phyloP scores from a whole-genome alignment of 75 land plant genomes.

The Ceratopteris richardii region DNA sequence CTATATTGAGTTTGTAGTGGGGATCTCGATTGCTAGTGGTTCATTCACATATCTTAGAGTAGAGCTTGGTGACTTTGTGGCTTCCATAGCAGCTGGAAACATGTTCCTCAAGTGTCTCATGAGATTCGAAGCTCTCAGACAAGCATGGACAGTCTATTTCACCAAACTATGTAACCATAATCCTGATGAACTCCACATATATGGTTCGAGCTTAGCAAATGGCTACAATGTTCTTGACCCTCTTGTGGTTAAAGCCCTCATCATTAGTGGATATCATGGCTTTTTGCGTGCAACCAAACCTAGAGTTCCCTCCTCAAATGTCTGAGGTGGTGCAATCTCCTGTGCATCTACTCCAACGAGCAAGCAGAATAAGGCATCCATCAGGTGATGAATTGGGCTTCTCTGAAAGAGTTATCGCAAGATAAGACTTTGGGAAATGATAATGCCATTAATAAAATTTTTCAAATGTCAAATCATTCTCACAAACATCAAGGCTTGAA shows the following conservation, averaged over 20 bases:
- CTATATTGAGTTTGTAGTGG: not conserved
- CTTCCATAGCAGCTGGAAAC: constrained; percentile 86
- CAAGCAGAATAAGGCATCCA: constrained; percentile 22
- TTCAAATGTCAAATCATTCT: no score
- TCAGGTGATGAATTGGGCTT: constrained; percentile 28
- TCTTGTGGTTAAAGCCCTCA: constrained; percentile 46
- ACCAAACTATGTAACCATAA: constrained; percentile 49
- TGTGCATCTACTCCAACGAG: constrained; percentile 32
- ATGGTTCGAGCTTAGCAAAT: constrained; percentile 14
- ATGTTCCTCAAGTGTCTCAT: constrained; percentile 82
- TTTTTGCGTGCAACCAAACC: constrained; percentile 53
- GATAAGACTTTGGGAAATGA: not conserved
- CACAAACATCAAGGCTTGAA: no score
- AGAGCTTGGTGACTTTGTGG: constrained; percentile 85
- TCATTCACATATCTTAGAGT: constrained; percentile 83
- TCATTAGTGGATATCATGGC: constrained; percentile 38
- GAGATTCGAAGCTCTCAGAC: constrained; percentile 57
- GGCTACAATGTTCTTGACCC: constrained; percentile 64
- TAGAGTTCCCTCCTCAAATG: constrained; percentile 65
- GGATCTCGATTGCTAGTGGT: constrained; percentile 33
- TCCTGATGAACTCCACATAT: constrained; percentile 51
- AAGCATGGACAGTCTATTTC: constrained; percentile 82
- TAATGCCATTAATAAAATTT: no score
- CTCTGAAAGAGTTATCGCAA: constrained; percentile 5
- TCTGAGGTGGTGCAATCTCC: constrained; percentile 57